Evolutionary conservation across 1,284 basidiomycete species (phyloP).

Genomic region (Ganoderma multipileum): DNA sequence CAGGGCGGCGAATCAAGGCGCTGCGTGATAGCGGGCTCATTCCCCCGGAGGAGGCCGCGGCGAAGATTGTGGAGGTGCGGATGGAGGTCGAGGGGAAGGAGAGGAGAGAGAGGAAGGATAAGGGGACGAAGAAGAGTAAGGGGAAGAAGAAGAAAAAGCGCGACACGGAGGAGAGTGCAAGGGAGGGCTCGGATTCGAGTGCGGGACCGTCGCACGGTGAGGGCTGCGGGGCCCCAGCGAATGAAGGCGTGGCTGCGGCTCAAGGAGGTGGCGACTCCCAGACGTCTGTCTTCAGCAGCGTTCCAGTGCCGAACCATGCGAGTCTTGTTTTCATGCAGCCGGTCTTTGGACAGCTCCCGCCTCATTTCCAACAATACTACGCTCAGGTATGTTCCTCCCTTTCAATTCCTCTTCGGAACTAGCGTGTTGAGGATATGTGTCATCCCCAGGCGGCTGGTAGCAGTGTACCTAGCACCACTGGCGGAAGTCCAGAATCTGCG

Average conservation of each 20-base stretch:
- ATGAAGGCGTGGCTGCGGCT: background rate
- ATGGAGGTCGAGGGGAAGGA: conserved; percentile 27
- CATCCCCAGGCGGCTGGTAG: background rate
- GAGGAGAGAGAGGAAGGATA: conserved; percentile 11
- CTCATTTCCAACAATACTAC: conserved; percentile 10
- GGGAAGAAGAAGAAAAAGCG: conserved; percentile 29
- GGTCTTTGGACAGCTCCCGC: conserved; percentile 26
- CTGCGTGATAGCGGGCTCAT: conserved; percentile 37
- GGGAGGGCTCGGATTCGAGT: conserved; percentile 1
- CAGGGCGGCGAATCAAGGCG: conserved; percentile 40
- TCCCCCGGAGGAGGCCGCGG: conserved; percentile 28
- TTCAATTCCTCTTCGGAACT: background rate
- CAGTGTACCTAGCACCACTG: background rate
- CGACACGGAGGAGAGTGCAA: background rate
- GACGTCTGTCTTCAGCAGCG: conserved; percentile 14
- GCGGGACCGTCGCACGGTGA: background rate
- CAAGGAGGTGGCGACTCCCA: background rate
- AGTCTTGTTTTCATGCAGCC: conserved; percentile 37
- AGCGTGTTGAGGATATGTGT: background rate
- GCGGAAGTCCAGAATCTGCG: background rate
- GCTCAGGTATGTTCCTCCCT: conserved; percentile 8
- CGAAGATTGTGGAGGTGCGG: conserved; percentile 25
- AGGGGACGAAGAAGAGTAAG: conserved; percentile 10
- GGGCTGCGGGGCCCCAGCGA: background rate
- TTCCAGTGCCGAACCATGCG: conserved; percentile 9